Evolutionary conservation across 345 rosid species (phyloP).

Genomic region (Salix viminalis): DNA sequence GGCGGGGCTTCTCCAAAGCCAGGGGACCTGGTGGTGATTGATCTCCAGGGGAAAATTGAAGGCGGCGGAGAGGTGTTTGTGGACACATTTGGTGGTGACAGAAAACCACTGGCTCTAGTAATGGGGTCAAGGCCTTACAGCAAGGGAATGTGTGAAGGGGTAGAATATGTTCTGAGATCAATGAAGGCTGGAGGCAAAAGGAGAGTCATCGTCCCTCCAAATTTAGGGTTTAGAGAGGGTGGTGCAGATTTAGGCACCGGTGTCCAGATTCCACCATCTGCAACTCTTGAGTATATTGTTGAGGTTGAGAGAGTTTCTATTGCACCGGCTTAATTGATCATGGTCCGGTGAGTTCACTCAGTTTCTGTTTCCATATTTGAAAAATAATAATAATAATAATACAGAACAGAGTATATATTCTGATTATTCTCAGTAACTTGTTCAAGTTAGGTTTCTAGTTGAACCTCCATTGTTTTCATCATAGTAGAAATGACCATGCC

Average conservation of each 20-base stretch:
- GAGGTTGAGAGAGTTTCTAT: conserved; percentile 82
- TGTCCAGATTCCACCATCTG: conserved; percentile 57
- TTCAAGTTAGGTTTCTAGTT: too few relatives aligned
- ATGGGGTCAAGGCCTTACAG: conserved; percentile 78
- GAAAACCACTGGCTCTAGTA: conserved; percentile 65
- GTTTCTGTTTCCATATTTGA: too few relatives aligned
- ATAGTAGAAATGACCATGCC: too few relatives aligned
- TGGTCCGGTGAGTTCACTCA: not conserved
- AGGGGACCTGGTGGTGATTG: conserved; percentile 82
- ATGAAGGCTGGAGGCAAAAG: conserved; percentile 90
- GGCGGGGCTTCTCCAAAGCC: conserved; percentile 72
- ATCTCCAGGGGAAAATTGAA: conserved; percentile 59
- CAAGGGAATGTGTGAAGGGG: conserved; percentile 79
- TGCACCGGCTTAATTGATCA: conserved; percentile 61
- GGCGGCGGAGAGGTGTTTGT: conserved; percentile 61
- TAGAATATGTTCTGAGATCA: conserved; percentile 60
- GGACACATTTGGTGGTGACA: conserved; percentile 53
- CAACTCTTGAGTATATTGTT: conserved; percentile 66
- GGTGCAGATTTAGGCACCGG: conserved; percentile 66
- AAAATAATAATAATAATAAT: too few relatives aligned
- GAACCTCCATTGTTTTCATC: too few relatives aligned
- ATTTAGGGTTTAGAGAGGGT: conserved; percentile 65
- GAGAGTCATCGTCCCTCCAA: conserved; percentile 66
- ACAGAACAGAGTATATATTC: too few relatives aligned
- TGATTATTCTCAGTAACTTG: too few relatives aligned